Conservation (phyloP, 1,139 yeast species). For the Suhomyces coccinellae region DNA sequence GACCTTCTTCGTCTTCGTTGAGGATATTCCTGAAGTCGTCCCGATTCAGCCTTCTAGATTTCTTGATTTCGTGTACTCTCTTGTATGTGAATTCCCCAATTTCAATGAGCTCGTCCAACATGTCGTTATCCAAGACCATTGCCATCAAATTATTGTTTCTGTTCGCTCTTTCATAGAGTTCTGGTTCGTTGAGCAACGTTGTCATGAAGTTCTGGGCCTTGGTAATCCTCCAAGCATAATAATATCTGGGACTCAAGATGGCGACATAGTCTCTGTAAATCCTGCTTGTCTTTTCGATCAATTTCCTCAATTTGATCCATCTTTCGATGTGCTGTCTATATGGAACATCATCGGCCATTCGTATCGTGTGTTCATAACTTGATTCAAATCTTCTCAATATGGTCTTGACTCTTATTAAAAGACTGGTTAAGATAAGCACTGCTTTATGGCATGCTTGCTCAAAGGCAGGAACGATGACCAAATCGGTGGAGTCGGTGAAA, state of each 20-base stretch:
- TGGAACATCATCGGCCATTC: conserved; percentile 6
- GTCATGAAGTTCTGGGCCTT: conserved; percentile 35
- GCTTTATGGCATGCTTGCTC: conserved; percentile 42
- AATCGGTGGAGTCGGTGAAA: conserved; percentile 29
- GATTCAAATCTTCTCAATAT: conserved; percentile 10
- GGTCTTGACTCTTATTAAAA: conserved; percentile 25
- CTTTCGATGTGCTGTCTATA: conserved; percentile 11
- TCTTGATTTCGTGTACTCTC: conserved; percentile 7
- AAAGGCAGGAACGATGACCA: conserved; percentile 43
- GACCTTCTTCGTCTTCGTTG: neutral
- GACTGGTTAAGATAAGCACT: conserved; percentile 28
- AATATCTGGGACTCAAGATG: conserved; percentile 39
- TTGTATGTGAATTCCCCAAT: conserved; percentile 12
- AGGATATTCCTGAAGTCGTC: neutral
- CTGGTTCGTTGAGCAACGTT: conserved; percentile 9
- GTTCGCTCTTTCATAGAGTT: conserved; percentile 11
- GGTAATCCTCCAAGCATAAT: conserved; percentile 53
- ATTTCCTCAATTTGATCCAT: conserved; percentile 7
- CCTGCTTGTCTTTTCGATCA: conserved; percentile 7
- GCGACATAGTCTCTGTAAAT: conserved; percentile 14
- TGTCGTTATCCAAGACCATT: conserved; percentile 4
- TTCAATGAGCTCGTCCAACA: conserved; percentile 13
- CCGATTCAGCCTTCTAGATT: neutral
- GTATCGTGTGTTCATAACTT: conserved; percentile 10
- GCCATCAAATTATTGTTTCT: neutral